Base-by-base conservation (phyloP, 805 yeast genomes). In the Yamadazyma laniorum region DNA sequence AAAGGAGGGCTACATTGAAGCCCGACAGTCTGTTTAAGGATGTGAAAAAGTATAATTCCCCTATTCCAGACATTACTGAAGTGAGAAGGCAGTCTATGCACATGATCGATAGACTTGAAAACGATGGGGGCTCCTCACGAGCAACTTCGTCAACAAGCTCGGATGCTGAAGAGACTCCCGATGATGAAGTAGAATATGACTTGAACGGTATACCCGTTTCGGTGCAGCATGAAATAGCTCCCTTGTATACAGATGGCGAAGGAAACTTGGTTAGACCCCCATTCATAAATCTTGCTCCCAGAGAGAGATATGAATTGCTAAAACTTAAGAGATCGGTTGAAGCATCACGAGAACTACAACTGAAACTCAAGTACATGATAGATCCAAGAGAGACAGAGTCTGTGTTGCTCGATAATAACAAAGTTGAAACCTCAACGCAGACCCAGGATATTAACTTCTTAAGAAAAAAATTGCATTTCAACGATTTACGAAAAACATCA, bases 261-360 rank as follows among this genome's bases (percentile, higher is more conserved):
- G 73, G 73, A 8, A 59, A 64, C 30, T 44, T 64, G 34, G 67
- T 62, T 3, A 53, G 74, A 32, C 74, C 74, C 0, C 72, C 74
- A 5, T 65, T 69, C 45, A 68, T 69, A 28, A 66, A 65, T 32
- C 53, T 67, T 32, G 73, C 67, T 40, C 74, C 74, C 1, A 43
- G 63, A 25, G 74, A 69, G 44, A 50, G 74, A 18, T 64, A 69
- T 42, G 67, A 65, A 11, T 53, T 69, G 39, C 48, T 68, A 21
- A 72, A 66, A 44, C 46, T 67, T 32, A 69, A 68, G 38, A 53
- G 56, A 43, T 56, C 69, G 3, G 50, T 67, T 7, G 65, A 67
- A 40, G 62, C 65, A 4, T 55, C 69, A 0, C 61, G 61, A 28
- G 50, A 55, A 5, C 46, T 67, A 27, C 64, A 65, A 36, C 44